Conservation (phyloP, 2,329 filamentous ascomycete species). For the Nannizzia gypsea region DNA sequence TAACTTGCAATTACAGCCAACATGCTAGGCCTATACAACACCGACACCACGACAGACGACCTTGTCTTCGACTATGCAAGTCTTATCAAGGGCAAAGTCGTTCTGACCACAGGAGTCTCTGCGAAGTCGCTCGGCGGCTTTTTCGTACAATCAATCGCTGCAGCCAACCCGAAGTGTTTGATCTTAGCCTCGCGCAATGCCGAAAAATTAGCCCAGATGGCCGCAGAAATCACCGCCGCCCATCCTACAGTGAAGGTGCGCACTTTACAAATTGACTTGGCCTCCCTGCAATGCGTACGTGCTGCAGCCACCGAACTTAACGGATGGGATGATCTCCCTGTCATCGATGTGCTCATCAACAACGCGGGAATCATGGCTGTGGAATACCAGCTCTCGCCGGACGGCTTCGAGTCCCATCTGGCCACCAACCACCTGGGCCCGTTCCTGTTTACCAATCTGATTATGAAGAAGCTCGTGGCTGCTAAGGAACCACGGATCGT, state of each 20-base stretch:
- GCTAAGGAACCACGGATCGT: constrained; percentile 28
- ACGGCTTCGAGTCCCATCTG: constrained; percentile 32
- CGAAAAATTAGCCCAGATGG: constrained; percentile 25
- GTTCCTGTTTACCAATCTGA: constrained; percentile 9
- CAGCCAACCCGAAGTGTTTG: constrained; percentile 22
- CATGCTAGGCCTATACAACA: too few species aligned
- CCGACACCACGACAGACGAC: background rate
- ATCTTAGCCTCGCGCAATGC: constrained; percentile 32
- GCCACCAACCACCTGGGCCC: constrained; percentile 30
- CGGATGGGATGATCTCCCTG: constrained; percentile 17
- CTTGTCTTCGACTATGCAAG: background rate
- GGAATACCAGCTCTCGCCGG: constrained; percentile 20
- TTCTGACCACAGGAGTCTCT: constrained; percentile 35
- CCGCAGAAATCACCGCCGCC: constrained; percentile 16
- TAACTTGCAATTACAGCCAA: too few species aligned
- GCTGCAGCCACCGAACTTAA: constrained; percentile 24
- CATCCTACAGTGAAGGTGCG: constrained; percentile 16
- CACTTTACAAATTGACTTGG: constrained; percentile 26
- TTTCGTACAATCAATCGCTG: constrained; percentile 27
- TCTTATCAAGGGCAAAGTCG: constrained; percentile 14
- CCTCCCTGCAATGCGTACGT: constrained; percentile 22
- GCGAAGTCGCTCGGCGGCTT: constrained; percentile 27
- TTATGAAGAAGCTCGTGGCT: constrained; percentile 21
- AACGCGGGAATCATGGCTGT: constrained; percentile 33
- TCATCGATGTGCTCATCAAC: constrained; percentile 33